Conservation (phyloP, 2,329 filamentous ascomycete species). For the Aspergillus texensis region DNA sequence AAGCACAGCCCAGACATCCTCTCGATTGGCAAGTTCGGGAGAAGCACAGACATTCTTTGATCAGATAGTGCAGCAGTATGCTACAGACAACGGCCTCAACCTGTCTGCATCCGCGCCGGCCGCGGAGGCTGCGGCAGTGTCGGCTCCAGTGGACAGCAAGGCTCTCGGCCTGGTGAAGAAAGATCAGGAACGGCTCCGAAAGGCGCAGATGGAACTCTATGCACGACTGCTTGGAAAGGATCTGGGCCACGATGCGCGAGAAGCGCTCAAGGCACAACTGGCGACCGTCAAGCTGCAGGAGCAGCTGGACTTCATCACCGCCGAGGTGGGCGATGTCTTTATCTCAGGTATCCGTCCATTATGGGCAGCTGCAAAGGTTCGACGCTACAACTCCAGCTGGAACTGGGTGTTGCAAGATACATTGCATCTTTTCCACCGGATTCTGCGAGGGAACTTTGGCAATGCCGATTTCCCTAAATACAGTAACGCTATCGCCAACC, state of each 20-base stretch:
- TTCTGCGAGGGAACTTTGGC: not conserved
- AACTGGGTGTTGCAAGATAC: slow-evolving; percentile 99
- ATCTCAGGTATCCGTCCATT: slow-evolving; percentile 91
- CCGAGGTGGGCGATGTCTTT: slow-evolving; percentile 96
- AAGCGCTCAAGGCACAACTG: slow-evolving; percentile 86
- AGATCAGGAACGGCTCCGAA: slow-evolving; percentile 93
- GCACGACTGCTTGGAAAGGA: slow-evolving; percentile 97
- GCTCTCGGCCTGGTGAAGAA: slow-evolving; percentile 96
- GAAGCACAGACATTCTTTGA: slow-evolving; percentile 95
- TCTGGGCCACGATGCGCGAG: slow-evolving; percentile 83
- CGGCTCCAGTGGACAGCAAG: slow-evolving; percentile 83
- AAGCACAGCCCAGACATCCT: slow-evolving; percentile 87
- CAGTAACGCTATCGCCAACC: not conserved
- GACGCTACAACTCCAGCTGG: slow-evolving; percentile 97
- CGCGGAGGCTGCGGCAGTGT: slow-evolving; percentile 69
- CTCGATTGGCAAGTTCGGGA: slow-evolving; percentile 82
- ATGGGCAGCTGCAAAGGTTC: slow-evolving; percentile 90
- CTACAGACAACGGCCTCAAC: slow-evolving; percentile 77
- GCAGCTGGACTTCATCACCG: slow-evolving; percentile 76
- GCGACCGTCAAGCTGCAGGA: not conserved
- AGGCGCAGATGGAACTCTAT: slow-evolving; percentile 94
- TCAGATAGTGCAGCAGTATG: slow-evolving; percentile 86
- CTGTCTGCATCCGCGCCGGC: slow-evolving; percentile 69
- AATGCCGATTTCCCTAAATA: not conserved
- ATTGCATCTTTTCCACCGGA: slow-evolving; percentile 56